Evolutionary conservation across 2,329 filamentous ascomycete genomes (phyloP).

Genomic region (Neophaeococcomyces aloes): DNA sequence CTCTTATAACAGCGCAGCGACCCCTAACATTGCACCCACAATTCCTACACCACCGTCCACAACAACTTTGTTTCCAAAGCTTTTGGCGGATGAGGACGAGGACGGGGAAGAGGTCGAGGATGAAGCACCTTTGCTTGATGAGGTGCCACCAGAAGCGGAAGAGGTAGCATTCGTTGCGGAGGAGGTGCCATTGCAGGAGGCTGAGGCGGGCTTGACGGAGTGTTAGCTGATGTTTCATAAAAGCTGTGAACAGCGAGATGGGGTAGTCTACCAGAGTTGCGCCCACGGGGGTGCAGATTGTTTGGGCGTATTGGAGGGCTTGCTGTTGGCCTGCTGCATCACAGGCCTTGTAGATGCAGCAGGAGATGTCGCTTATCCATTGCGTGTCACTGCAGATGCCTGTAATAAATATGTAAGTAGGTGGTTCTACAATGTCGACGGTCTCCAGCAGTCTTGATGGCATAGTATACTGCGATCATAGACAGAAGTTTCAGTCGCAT

Average conservation of each 20-base stretch:
- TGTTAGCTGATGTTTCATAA: neutral
- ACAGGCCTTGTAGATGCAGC: slow-evolving; percentile 2
- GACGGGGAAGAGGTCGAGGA: neutral
- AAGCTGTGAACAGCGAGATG: neutral
- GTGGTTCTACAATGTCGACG: no score
- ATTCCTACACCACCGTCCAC: neutral
- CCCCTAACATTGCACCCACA: neutral
- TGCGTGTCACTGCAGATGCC: slow-evolving; percentile 1
- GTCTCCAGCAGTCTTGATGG: no score
- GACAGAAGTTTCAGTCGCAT: no score
- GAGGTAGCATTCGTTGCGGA: neutral
- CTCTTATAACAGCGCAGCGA: slow-evolving; percentile 2
- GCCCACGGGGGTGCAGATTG: slow-evolving; percentile 1
- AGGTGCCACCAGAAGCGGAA: neutral
- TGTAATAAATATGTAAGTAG: neutral
- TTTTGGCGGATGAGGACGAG: neutral
- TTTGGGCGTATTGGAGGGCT: slow-evolving; percentile 1
- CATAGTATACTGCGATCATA: no score
- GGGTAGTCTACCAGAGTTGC: neutral
- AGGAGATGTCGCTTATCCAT: slow-evolving; percentile 2
- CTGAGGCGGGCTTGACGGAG: no score
- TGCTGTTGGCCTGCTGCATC: neutral
- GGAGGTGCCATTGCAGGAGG: no score
- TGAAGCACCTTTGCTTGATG: neutral
- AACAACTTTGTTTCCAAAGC: neutral